Percentiles rank a stretch among this genome's conserved stretches.
These are phyloP conservation scores for Globisporangium canariense DNA, from an alignment of 352 stramenopile genomes.

Conservation along the genomic window DNA sequence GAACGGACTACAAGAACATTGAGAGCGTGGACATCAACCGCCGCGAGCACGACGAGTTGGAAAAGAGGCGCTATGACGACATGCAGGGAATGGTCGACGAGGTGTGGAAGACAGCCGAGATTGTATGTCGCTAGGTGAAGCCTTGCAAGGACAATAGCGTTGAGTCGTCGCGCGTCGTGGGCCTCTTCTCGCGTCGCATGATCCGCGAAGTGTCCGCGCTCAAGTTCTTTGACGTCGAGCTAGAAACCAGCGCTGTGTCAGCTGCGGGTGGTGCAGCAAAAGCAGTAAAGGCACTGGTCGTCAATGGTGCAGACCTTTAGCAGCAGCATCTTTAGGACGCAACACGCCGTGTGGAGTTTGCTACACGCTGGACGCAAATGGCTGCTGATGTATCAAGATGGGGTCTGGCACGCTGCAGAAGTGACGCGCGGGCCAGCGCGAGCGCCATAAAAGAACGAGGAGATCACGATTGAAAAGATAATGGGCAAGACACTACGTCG, in stretches of 20 bases:
- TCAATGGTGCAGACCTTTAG: background rate
- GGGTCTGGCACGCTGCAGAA: slow-evolving; percentile 27
- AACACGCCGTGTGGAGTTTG: slow-evolving; percentile 54
- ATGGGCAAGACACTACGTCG: slow-evolving; percentile 49
- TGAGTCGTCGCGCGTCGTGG: slow-evolving; percentile 64
- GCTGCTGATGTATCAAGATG: slow-evolving; percentile 72
- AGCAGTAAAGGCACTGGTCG: background rate
- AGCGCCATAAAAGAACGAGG: slow-evolving; percentile 26
- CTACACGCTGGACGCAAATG: slow-evolving; percentile 62
- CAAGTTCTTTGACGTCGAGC: slow-evolving; percentile 76
- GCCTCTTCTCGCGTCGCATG: slow-evolving; percentile 69
- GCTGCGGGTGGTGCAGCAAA: background rate
- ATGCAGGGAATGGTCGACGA: no score
- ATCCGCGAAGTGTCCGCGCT: slow-evolving; percentile 70
- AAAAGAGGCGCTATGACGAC: no score
- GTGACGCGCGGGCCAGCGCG: slow-evolving; percentile 5
- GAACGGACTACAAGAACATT: no score
- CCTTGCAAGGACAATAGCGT: slow-evolving; percentile 47
- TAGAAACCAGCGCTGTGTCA: slow-evolving; percentile 3
- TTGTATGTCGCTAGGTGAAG: slow-evolving; percentile 19
- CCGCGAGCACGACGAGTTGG: no score
- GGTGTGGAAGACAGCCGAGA: no score
- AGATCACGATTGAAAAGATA: slow-evolving; percentile 58
- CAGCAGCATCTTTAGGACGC: background rate
- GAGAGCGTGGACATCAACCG: no score